Evolutionary conservation across 2,329 filamentous ascomycete species (phyloP), one percentile per base, ranked within the genome.

Genomic region (Fusarium siculi): DNA sequence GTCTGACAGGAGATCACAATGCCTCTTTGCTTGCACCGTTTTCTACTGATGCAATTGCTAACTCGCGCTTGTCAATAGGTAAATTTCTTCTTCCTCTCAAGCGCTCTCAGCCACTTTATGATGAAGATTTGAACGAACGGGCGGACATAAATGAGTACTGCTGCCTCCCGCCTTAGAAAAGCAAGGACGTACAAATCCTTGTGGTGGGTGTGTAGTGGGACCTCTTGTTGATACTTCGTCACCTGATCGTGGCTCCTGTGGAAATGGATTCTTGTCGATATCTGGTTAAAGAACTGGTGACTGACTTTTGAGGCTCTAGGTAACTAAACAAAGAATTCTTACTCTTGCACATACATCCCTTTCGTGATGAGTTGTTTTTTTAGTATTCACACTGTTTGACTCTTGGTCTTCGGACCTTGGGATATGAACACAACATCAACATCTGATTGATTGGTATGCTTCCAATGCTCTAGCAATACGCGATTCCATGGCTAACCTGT

Each of bases 121-220:
- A 91, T 84, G 89, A 90, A 87, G 83, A 83, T 82, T 90, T 90
- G 88, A 90, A 90, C 89, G 89, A 90, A 90, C 89, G 89, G 89
- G 89, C 89, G 89, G 89, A 90, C 89, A 90, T 89, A 89, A 88
- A 84, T 82, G 87, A 89, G 87, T 85, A 85, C 79, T 79, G 83
- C 80, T 81, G 78, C 79, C 83, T 81, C 79, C 81, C 84, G 79
- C 83, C 82, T 81, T 81, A 79, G 81, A 87, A 86, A 88, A 88
- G 82, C 88, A 83, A 86, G 88, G 85, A 82, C 86, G 87, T 90
- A 90, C 88, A 91, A 88, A 83, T 75, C 87, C 86, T 85, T 86
- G 87, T 86, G 88, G 85, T 85, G 82, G 82, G 78, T 81, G 83
- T 80, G 76, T 76, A 77, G 80, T 79, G 81, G 83, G 86, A 82